Conservation (phyloP, 192 early-diverging fungal species). For the Rhizoclosmatium sp. region DNA sequence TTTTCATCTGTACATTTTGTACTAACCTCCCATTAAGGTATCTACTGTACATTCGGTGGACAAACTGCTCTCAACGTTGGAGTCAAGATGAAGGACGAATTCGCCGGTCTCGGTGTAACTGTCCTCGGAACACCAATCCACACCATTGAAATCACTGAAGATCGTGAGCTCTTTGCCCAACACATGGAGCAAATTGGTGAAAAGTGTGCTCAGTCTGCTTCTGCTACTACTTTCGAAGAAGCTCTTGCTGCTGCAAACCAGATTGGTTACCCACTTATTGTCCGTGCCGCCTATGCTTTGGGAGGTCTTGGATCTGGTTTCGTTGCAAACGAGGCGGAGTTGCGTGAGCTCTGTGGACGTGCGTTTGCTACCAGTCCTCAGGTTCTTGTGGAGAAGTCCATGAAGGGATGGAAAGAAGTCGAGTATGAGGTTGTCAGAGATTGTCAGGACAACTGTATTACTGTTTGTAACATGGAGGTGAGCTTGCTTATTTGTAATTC, state of each 20-base stretch:
- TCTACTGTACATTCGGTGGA: slow-evolving; percentile 98
- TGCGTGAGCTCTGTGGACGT: slow-evolving; percentile 79
- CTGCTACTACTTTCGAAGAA: slow-evolving; percentile 84
- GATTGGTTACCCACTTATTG: slow-evolving; percentile 96
- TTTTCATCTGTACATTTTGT: not conserved
- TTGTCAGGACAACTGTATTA: slow-evolving; percentile 95
- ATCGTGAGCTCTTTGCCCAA: slow-evolving; percentile 92
- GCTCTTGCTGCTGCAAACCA: slow-evolving; percentile 82
- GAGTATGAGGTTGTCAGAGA: slow-evolving; percentile 99
- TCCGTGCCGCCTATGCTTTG: slow-evolving; percentile 95
- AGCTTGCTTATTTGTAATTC: slow-evolving; percentile 19
- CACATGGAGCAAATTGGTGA: slow-evolving; percentile 88
- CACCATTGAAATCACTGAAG: slow-evolving; percentile 96
- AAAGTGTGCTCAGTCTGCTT: slow-evolving; percentile 87
- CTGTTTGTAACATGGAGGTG: slow-evolving; percentile 98
- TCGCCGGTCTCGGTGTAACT: slow-evolving; percentile 86
- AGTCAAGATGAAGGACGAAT: slow-evolving; percentile 93
- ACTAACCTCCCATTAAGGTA: slow-evolving; percentile 47
- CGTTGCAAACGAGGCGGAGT: slow-evolving; percentile 86
- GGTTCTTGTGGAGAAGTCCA: slow-evolving; percentile 91
- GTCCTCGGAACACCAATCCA: slow-evolving; percentile 93
- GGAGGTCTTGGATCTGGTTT: slow-evolving; percentile 98
- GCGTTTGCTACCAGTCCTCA: slow-evolving; percentile 94
- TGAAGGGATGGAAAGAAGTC: slow-evolving; percentile 99
- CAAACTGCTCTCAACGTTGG: slow-evolving; percentile 98